These are phyloP conservation scores for Tolypocladium guangdongense DNA, from an alignment of 2,329 filamentous ascomycete species.

Conservation along the genomic window DNA sequence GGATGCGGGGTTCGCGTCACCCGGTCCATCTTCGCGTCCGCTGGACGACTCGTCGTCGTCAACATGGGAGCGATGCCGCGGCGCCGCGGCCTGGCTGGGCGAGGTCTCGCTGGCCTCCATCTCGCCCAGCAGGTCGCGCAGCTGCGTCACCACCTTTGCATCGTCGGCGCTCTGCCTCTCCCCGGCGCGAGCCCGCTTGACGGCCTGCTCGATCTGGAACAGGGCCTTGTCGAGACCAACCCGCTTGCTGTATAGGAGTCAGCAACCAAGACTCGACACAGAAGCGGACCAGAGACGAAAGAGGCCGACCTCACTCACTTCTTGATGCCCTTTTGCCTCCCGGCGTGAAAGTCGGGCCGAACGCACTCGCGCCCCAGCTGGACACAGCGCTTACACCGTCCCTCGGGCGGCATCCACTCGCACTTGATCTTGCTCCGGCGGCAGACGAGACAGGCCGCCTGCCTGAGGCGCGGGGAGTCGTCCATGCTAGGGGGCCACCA, in stretches of 20 bases:
- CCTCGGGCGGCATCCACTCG: conserved; percentile 40
- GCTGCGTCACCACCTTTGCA: conserved; percentile 31
- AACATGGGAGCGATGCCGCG: conserved; percentile 7
- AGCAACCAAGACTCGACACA: background rate
- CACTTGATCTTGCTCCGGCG: conserved; percentile 59
- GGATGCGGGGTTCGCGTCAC: conserved; percentile 13
- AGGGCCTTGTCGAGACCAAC: conserved; percentile 65
- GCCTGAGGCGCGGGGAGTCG: conserved; percentile 17
- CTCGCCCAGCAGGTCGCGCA: conserved; percentile 28
- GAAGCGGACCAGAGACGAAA: too few species aligned
- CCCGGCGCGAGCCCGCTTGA: conserved; percentile 42
- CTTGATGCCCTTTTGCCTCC: conserved; percentile 65
- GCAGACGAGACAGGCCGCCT: conserved; percentile 52
- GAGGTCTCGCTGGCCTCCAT: conserved; percentile 8
- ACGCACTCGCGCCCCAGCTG: conserved; percentile 50
- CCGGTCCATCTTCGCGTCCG: conserved; percentile 17
- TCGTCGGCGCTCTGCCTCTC: conserved; percentile 30
- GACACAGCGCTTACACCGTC: conserved; percentile 49
- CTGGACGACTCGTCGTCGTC: conserved; percentile 20
- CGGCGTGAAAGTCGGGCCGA: conserved; percentile 62
- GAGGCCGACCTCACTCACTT: conserved; percentile 45
- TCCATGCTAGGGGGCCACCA: conserved; percentile 1
- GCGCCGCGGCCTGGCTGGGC: conserved; percentile 1
- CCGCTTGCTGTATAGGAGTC: conserved; percentile 44
- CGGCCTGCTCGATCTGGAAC: conserved; percentile 61